A percentile compares a stretch with the other conserved stretches of the same genome.
Conservation (phyloP, 2,329 filamentous ascomycete species). For the Trichothecium roseum region DNA sequence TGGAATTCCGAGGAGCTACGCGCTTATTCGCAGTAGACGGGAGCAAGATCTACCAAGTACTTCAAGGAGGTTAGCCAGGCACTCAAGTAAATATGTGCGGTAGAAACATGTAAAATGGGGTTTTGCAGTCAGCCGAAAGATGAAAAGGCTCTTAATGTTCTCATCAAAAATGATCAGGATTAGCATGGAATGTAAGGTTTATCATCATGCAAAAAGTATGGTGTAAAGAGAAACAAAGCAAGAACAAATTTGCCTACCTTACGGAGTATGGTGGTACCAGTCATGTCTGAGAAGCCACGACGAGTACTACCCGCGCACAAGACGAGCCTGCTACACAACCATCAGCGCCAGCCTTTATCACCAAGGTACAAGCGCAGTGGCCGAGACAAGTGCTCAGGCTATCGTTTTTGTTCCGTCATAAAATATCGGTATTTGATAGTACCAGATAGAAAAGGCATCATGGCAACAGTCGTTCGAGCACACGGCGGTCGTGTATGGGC, state of each 20-base stretch:
- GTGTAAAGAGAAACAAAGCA: constrained; percentile 10
- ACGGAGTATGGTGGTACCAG: constrained; percentile 10
- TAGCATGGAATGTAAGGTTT: constrained; percentile 66
- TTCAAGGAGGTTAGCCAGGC: constrained; percentile 1
- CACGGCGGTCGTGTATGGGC: neutral
- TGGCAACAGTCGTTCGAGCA: constrained; percentile 7
- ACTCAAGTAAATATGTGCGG: constrained; percentile 11
- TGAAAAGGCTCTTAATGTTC: constrained; percentile 65
- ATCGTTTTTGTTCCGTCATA: constrained; percentile 26
- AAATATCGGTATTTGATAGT: constrained; percentile 35
- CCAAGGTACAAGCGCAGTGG: neutral
- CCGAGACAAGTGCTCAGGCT: constrained; percentile 15
- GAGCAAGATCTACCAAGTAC: constrained; percentile 2
- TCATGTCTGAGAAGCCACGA: neutral
- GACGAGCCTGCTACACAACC: neutral
- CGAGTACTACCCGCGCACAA: neutral
- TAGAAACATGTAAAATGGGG: constrained; percentile 12
- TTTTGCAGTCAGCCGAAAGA: constrained; percentile 63
- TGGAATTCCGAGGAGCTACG: constrained; percentile 36
- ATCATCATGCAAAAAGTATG: constrained; percentile 53
- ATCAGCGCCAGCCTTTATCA: neutral
- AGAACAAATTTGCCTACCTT: constrained; percentile 16
- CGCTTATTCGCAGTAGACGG: constrained; percentile 35
- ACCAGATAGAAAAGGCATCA: constrained; percentile 30
- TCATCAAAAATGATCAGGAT: constrained; percentile 59